Base-by-base conservation (phyloP, 805 yeast species). In the Wickerhamiella sergipiensis region DNA sequence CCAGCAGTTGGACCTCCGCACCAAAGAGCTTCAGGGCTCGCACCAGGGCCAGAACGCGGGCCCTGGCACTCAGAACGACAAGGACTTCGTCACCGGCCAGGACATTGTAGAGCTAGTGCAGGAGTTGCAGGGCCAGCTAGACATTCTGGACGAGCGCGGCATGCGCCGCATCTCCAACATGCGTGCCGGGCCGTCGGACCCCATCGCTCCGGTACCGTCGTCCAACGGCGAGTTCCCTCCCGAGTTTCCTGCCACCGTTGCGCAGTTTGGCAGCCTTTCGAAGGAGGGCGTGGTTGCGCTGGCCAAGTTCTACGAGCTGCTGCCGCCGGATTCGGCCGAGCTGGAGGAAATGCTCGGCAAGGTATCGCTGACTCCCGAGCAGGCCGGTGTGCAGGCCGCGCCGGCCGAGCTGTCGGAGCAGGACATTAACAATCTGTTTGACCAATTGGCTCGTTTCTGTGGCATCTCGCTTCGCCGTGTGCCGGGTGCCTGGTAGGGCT, bases 61-160 rank as follows among this genome's bases (percentile, higher is more conserved):
- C n/a, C n/a, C n/a, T n/a, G n/a, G n/a, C n/a, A n/a, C n/a, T n/a
- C n/a, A n/a, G n/a, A n/a, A n/a, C 48, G 52, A 22, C 7, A 46
- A 50, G 46, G 61, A 55, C 21, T 55, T 31, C 56, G 85, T 81
- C 38, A 79, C 90, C 3, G 83, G 85, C 57, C 94, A 85, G 52
- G 97, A 90, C 61, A 68, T 89, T 12, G 84, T 84, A 3, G 90
- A 86, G 62, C 71, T 89, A 45, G 97, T 88, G 13, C 86, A 85
- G 10, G 97, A 89, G 65, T 69, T 89, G 51, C 97, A 89, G 66
- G 85, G 85, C 8, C 97, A 89, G 67, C 72, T 89, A 60, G 89
- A 85, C 49, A 70, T 75, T 22, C 57, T 68, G 21, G 97, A 89
- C 62, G 85, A 85, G 57, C 75, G 95, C 57, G 76, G 83, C 17